Percentiles rank a stretch among this genome's conserved stretches.
These are phyloP conservation scores for Camellia granthamiana DNA, from an alignment of 148 eudicot species.

Conservation along the genomic window DNA sequence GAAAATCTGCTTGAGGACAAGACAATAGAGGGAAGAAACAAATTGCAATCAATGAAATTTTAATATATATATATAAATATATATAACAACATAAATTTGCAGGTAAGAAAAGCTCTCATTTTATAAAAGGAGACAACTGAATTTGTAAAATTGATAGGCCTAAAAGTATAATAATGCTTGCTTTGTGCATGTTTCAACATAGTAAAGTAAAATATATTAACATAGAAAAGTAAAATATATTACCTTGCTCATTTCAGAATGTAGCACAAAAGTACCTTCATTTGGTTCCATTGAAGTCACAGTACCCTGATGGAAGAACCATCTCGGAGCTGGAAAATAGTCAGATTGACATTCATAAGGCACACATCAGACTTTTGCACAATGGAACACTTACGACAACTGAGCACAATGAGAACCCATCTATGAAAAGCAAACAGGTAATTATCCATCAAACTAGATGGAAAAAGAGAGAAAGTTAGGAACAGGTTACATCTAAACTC, in stretches of 20 bases:
- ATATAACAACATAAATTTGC: background rate
- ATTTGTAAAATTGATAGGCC: background rate
- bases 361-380: background rate
- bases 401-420: background rate
- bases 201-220: conserved; percentile 20
- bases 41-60: background rate
- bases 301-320: conserved; percentile 90
- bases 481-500: background rate
- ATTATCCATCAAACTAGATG: background rate
- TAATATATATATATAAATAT: background rate
- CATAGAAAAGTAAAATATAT: background rate
- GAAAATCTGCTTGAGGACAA: background rate
- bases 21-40: conserved; percentile 1
- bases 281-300: conserved; percentile 94
- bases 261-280: conserved; percentile 79
- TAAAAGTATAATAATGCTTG: background rate
- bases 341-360: conserved; percentile 1
- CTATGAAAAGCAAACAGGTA: background rate
- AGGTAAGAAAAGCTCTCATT: background rate
- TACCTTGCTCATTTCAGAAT: conserved; percentile 77
- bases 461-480: background rate
- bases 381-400: background rate
- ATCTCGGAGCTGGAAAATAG: conserved; percentile 65
- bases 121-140: too few relatives aligned
- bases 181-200: background rate